These are phyloP conservation scores for Penicillium digitatum DNA, from an alignment of 2,329 filamentous ascomycete genomes.

Conservation along the genomic window DNA sequence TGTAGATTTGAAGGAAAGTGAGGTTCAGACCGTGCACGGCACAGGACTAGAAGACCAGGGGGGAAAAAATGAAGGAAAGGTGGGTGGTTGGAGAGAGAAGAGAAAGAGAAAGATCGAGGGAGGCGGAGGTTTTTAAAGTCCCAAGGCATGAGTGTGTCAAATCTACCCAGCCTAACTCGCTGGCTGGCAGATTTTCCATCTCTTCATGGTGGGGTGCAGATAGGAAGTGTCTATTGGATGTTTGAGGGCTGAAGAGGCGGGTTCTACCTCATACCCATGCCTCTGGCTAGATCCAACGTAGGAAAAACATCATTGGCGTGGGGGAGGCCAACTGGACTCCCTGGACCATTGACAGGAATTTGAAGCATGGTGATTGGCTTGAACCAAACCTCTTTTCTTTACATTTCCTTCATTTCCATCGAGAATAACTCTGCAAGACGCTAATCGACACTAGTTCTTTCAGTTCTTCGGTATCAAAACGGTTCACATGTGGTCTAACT, in stretches of 20 bases:
- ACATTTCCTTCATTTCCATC: conserved; percentile 1
- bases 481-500: conserved; percentile 1
- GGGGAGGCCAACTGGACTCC: conserved; percentile 1
- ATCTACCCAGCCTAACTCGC: conserved; percentile 4
- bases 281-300: not conserved
- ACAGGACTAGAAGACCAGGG: conserved; percentile 24
- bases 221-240: not conserved
- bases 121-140: conserved; percentile 8
- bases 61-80: conserved; percentile 15
- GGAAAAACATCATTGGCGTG: conserved; percentile 1
- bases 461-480: not conserved
- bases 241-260: not conserved
- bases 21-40: conserved; percentile 33
- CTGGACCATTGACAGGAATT: conserved; percentile 9
- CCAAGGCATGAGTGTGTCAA: conserved; percentile 4
- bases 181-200: conserved; percentile 4
- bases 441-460: not conserved
- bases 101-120: conserved; percentile 4
- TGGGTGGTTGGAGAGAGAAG: conserved; percentile 3
- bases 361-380: conserved; percentile 8
- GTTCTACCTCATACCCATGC: conserved; percentile 2
- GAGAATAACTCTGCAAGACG: not conserved
- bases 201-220: conserved; percentile 5
- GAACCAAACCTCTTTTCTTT: conserved; percentile 1
- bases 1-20: conserved; percentile 23